Evolutionary conservation across 495 filamentous ascomycete genomes (phyloP).

Genomic region (Thermochaetoides thermophila): DNA sequence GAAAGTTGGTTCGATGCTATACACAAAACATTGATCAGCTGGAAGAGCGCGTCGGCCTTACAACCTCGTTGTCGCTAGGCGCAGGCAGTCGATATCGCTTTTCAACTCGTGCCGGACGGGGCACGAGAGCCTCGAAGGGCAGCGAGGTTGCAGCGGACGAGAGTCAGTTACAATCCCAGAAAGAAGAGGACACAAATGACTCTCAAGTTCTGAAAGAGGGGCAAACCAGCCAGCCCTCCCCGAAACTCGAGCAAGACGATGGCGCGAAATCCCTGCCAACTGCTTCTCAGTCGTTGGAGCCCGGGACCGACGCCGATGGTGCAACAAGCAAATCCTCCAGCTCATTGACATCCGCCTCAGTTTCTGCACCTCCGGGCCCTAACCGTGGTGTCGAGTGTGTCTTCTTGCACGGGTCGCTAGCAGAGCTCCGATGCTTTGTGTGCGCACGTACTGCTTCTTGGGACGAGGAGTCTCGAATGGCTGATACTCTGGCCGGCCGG

Average conservation of each 20-base stretch:
- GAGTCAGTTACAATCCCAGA: constrained; percentile 13
- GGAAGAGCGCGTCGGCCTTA: constrained; percentile 48
- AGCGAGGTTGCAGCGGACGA: constrained; percentile 13
- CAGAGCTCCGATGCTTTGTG: constrained; percentile 44
- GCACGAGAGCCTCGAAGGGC: constrained; percentile 4
- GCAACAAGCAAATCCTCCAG: not conserved
- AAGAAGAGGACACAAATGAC: not conserved
- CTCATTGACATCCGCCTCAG: not conserved
- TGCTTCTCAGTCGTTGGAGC: not conserved
- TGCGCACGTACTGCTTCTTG: constrained; percentile 45
- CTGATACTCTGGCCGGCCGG: constrained; percentile 36
- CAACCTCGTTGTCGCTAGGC: constrained; percentile 36
- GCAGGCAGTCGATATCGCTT: constrained; percentile 40
- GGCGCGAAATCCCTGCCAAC: not conserved
- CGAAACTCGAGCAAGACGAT: too few species aligned
- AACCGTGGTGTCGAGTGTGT: constrained; percentile 45
- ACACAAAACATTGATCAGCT: constrained; percentile 62
- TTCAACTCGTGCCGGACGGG: constrained; percentile 13
- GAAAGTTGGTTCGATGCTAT: constrained; percentile 49
- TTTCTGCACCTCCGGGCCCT: constrained; percentile 7
- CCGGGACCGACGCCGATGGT: not conserved
- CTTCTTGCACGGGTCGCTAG: constrained; percentile 49
- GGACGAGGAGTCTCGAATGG: constrained; percentile 36
- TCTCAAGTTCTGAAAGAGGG: not conserved
- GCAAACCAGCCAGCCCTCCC: not conserved